Evolutionary conservation across 2,329 filamentous ascomycete genomes (phyloP).

Genomic region (Beauveria sp.): DNA sequence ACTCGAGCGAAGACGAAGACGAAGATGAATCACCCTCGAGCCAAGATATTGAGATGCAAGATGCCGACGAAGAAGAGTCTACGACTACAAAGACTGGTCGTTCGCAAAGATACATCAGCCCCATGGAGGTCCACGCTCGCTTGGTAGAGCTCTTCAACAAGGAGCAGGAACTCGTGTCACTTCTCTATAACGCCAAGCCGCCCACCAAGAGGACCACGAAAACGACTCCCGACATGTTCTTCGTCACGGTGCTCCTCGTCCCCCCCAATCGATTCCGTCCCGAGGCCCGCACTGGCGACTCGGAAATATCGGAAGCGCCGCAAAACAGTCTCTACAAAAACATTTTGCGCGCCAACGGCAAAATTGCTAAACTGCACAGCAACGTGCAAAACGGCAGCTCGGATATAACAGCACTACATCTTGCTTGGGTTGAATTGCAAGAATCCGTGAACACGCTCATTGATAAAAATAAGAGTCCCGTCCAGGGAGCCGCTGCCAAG

Average conservation of each 20-base stretch:
- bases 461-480: slow-evolving; percentile 78
- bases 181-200: slow-evolving; percentile 78
- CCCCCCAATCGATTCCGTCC: slow-evolving; percentile 89
- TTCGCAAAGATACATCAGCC: slow-evolving; percentile 67
- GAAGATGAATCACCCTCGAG: slow-evolving; percentile 32
- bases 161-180: slow-evolving; percentile 72
- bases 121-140: slow-evolving; percentile 74
- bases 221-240: slow-evolving; percentile 86
- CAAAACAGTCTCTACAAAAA: slow-evolving; percentile 84
- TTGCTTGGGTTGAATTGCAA: slow-evolving; percentile 76
- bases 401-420: slow-evolving; percentile 66
- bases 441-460: slow-evolving; percentile 89
- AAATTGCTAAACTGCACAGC: slow-evolving; percentile 61
- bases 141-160: slow-evolving; percentile 75
- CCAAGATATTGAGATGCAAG: slow-evolving; percentile 22
- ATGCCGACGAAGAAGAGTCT: slow-evolving; percentile 27
- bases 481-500: slow-evolving; percentile 68
- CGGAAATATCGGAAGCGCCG: slow-evolving; percentile 77
- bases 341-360: slow-evolving; percentile 68
- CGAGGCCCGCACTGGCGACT: slow-evolving; percentile 71
- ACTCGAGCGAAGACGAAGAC: slow-evolving; percentile 31
- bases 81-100: slow-evolving; percentile 18
- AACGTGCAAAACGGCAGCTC: slow-evolving; percentile 37
- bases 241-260: slow-evolving; percentile 76
- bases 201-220: slow-evolving; percentile 45